Evolutionary conservation across 2,329 filamentous ascomycete species (phyloP), one percentile per base, ranked within the genome.

Genomic region (Curvularia spicifera): DNA sequence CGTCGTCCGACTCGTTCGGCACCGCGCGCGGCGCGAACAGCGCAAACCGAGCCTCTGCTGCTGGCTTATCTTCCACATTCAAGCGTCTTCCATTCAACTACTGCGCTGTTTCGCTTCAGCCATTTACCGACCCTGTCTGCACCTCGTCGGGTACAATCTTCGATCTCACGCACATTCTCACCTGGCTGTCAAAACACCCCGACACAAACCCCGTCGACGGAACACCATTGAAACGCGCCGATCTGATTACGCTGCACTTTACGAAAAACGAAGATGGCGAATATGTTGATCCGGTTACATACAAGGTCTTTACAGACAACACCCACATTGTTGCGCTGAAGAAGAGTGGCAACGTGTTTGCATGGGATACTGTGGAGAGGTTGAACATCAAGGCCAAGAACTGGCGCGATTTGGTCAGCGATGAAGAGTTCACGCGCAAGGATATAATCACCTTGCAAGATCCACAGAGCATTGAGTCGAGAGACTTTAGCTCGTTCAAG

Each of bases 391-490:
- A 98, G 81, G 85, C 92, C 49, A 98, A 97, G 84, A 90, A 96
- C 81, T 99, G 95, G 95, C 85, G 83, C 65, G 95, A 99, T 78
- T 79, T 99, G 43, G 85, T 98, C 8, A 91, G 90, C 70, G 94
- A 99, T 68, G 84, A 88, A 61, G 90, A 93, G 58, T 99, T 99
- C 71, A 86, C 86, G 29, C 86, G 95, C 61, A 91, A 91, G 68
- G 95, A 99, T 77, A 94, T 99, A 60, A 96, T 99, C 71, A 97
- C 93, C 0, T 81, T 99, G 9, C 96, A 99, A 75, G 95, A 99
- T 74, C 95, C 95, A 10, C 93, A 97, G 74, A 97, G 97, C 75
- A 82, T 95, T 20, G 88, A 90, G 55, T 87, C 88, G 54, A 82
- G 94, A 65, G 91, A 98, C 75, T 82, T 97, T 61, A 93, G 89